These are phyloP conservation scores for Crataegus laevigata DNA, from an alignment of 306 rosid species.

Conservation along the genomic window DNA sequence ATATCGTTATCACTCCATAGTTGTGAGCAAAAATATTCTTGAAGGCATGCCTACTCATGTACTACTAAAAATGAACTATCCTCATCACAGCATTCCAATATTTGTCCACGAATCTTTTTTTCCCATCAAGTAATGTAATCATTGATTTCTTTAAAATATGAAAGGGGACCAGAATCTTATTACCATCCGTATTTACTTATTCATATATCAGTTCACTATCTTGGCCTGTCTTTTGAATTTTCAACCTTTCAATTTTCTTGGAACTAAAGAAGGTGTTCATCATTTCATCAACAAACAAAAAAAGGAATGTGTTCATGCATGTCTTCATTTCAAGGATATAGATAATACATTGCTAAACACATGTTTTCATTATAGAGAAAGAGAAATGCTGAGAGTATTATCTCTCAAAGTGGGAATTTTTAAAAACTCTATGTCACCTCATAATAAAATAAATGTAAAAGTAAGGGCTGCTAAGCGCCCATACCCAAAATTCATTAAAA, in stretches of 20 bases:
- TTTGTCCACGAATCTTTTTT: neutral
- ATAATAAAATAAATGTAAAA: too few species aligned
- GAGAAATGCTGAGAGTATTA: too few species aligned
- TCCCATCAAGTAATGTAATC: neutral
- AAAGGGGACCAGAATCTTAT: neutral
- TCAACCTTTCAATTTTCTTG: neutral
- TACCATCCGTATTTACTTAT: neutral
- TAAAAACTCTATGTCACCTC: too few species aligned
- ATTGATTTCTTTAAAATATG: neutral
- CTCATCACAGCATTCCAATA: neutral
- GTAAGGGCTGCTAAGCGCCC: too few species aligned
- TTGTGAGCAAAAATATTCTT: too few species aligned
- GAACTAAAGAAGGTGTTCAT: constrained; percentile 10
- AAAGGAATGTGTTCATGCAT: constrained; percentile 10
- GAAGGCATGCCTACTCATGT: neutral
- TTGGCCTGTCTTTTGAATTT: neutral
- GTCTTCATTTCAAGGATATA: constrained; percentile 17
- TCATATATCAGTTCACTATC: neutral
- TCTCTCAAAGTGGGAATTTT: too few species aligned
- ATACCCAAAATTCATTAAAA: too few species aligned
- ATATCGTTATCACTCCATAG: too few species aligned
- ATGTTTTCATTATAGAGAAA: neutral
- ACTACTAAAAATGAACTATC: neutral
- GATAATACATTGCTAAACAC: neutral
- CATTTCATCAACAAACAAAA: too few species aligned